Evolutionary conservation across 2,329 filamentous ascomycete genomes (phyloP), one percentile per base, ranked within the genome.

Genomic region (Fusarium chaquense): DNA sequence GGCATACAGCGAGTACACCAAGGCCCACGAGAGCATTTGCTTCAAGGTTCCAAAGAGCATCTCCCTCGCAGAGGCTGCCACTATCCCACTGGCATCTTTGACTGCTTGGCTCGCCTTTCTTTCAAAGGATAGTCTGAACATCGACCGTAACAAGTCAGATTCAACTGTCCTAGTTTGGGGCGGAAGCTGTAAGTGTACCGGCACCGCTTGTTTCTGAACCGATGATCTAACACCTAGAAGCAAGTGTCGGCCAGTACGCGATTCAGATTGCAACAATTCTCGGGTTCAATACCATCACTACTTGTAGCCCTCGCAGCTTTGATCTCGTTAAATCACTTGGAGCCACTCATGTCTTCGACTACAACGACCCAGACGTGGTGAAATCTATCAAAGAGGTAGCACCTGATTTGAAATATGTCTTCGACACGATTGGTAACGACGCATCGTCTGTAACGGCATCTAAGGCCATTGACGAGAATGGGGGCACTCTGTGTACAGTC

Each of bases 391-490:
- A 68, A 16, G 58, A 73, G 1, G 72, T 69, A 6, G 77, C 76
- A 4, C 79, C 79, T 2, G 65, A 71, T 1, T 70, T 83, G 5
- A 58, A 71, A 12, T 78, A 81, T 50, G 77, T 78, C 35, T 81
- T 84, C 51, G 81, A 84, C 55, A 82, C 79, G 0, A 81, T 84
- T 50, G 83, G 83, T n/a, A 77, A 76, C 45, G 44, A 69, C 6
- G 73, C 70, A 0, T 81, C 81, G 0, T 83, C 81, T 1, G 59
- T 40, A 3, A 65, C 66, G 5, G 75, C 76, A 2, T 82, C 79
- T 2, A 62, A 73, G 28, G 74, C 79, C 1, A 67, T 82, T 15
- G 32, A 59, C 7, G 56, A 67, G 10, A 58, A 57, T 4, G 72
- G 75, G 1, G 79, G 80, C 2, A 59, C 50, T 2, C 69, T 84